Evolutionary conservation across 129 eudicot species (phyloP).

Genomic region (Saussurea involucrata): DNA sequence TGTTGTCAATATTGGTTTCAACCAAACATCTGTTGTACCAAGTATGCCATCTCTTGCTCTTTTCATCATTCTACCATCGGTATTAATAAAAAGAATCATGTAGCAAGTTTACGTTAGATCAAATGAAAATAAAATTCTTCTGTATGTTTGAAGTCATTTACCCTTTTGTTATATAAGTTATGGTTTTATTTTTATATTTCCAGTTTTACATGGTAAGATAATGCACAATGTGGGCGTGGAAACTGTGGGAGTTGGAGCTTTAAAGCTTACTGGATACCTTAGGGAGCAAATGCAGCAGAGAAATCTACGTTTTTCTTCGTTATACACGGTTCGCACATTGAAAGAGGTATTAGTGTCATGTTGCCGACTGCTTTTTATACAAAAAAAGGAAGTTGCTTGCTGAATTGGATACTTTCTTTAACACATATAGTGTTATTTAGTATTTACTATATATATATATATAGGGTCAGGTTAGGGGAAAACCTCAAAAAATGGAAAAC

Average conservation of each 20-base stretch:
- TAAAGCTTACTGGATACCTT: conserved; percentile 88
- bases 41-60: conserved; percentile 44
- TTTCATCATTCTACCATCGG: neutral
- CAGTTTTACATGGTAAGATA: conserved; percentile 86
- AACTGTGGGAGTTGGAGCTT: conserved; percentile 74
- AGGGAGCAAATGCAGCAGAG: conserved; percentile 85
- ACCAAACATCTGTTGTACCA: conserved; percentile 91
- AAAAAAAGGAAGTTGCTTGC: neutral
- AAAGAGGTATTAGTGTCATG: conserved; percentile 62
- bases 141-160: neutral
- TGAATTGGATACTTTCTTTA: neutral
- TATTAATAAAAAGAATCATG: neutral
- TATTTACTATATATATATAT: too few relatives aligned
- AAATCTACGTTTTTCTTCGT: conserved; percentile 58
- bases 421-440: neutral
- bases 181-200: conserved; percentile 13
- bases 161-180: neutral
- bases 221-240: conserved; percentile 89
- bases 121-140: neutral
- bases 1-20: conserved; percentile 87
- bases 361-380: neutral
- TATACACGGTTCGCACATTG: conserved; percentile 81
- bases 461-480: too few relatives aligned
- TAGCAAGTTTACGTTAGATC: conserved; percentile 1
- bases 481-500: too few relatives aligned